These are phyloP conservation scores for Hepatocystis sp. DNA, from an alignment of 169 alveolate genomes.

Conservation along the genomic window DNA sequence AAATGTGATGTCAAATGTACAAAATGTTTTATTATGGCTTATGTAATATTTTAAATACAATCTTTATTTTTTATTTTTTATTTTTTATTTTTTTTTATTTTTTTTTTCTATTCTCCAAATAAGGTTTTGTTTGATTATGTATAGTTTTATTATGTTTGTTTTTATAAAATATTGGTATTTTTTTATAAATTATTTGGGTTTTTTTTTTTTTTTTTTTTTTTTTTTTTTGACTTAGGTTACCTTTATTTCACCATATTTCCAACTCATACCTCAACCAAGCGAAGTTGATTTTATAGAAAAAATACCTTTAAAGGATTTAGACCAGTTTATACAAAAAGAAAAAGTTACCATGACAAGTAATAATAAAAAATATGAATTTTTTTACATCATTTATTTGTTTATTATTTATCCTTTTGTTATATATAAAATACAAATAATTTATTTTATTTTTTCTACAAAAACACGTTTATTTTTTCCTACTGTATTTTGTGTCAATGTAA, in stretches of 20 bases:
- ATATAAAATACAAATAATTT: too few species aligned
- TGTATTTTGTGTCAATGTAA: too few species aligned
- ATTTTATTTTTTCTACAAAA: too few species aligned
- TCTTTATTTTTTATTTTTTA: too few species aligned
- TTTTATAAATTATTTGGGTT: background rate
- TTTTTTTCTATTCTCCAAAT: background rate
- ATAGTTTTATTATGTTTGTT: background rate
- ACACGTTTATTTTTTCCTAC: too few species aligned
- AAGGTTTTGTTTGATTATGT: background rate
- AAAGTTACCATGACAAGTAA: conserved; percentile 48
- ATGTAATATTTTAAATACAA: conserved; percentile 14
- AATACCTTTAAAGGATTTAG: conserved; percentile 37
- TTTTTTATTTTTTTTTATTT: too few species aligned
- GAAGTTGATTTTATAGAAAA: conserved; percentile 68
- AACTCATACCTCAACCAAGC: conserved; percentile 44
- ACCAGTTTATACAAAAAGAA: conserved; percentile 22
- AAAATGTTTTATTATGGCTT: conserved; percentile 11
- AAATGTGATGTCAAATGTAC: conserved; percentile 64
- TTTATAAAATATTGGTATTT: background rate
- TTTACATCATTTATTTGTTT: too few species aligned
- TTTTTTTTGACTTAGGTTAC: conserved; percentile 18
- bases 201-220: background rate
- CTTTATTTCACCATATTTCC: conserved; percentile 28
- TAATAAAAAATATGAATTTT: too few species aligned
- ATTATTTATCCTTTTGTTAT: too few species aligned